Base-by-base conservation (phyloP, 2,329 filamentous ascomycete genomes). In the Colletotrichum agaves region DNA sequence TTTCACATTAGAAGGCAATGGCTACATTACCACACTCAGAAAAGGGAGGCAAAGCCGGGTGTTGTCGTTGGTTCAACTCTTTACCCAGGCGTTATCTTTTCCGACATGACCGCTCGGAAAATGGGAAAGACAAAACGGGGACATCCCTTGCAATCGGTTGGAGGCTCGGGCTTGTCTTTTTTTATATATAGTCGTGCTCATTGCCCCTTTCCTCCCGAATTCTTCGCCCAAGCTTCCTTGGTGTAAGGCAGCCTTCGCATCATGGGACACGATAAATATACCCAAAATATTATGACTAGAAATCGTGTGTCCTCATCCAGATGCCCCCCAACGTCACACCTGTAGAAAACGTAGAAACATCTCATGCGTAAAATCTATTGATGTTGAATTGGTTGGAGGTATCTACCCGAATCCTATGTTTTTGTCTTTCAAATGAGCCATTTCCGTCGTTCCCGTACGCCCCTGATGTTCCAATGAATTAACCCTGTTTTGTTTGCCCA, bases 201-300 rank as follows among this genome's bases (percentile, higher is more conserved):
- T 31, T 4, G 21, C 35, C 5, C 10, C 12, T 35, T 56, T 27
- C 21, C 44, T 39, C 44, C 27, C 27, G 27, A 27, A 21, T 17
- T 46, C 15, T 57, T 17, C 35, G 39, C 46, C 4, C 21, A 19
- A 59, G 47, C 46, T 49, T 52, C 33, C 15, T 21, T 27, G 31
- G 53, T 41, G 46, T 35, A 53, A 50, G 61, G 35, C 46, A 59
- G 39, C 31, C 56, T 57, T 55, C 46, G 47, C 53, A 55, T 41
- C 39, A 59, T 55, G 64, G 64, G 61, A 64, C 47, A 67, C 53
- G 53, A 67, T 35, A 46, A 67, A 67, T 67, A 67, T 67, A 67
- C 64, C 64, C 64, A 67, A 67, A 17, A 67, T 43, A 55, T 67
- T 47, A 64, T 67, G 61, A 67, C 39, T 49, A 67, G 61, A 63